These are phyloP conservation scores for Daldinia decipiens DNA, from an alignment of 495 filamentous ascomycete genomes.

Conservation along the genomic window DNA sequence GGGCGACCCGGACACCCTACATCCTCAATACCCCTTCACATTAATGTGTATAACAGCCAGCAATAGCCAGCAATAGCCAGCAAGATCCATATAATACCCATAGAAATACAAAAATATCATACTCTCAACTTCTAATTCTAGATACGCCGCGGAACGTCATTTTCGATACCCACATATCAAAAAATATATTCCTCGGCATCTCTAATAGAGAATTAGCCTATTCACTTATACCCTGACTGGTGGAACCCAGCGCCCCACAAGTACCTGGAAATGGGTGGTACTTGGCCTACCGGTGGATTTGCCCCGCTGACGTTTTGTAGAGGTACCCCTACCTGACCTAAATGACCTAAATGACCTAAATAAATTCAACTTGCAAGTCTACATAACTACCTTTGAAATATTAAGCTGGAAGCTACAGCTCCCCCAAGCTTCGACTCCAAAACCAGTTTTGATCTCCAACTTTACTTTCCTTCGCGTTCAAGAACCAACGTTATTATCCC, in stretches of 20 bases:
- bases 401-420: slow-evolving; percentile 22
- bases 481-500: slow-evolving; percentile 24
- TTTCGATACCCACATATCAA: not conserved
- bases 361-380: slow-evolving; percentile 26
- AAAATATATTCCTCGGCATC: slow-evolving; percentile 7
- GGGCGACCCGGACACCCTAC: not conserved
- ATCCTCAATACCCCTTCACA: not conserved
- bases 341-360: too few species aligned
- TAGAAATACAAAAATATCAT: slow-evolving; percentile 8
- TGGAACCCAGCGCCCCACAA: not conserved
- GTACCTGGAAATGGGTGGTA: not conserved
- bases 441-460: slow-evolving; percentile 9
- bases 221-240: slow-evolving; percentile 21
- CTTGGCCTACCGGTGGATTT: not conserved
- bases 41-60: slow-evolving; percentile 8
- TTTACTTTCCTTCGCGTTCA: not conserved
- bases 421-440: slow-evolving; percentile 5
- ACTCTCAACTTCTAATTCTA: slow-evolving; percentile 27
- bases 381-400: slow-evolving; percentile 24
- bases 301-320: slow-evolving; percentile 43
- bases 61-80: slow-evolving; percentile 6
- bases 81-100: slow-evolving; percentile 1
- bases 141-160: slow-evolving; percentile 19
- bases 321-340: too few species aligned
- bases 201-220: slow-evolving; percentile 15